phyloP scores from a whole-genome alignment of 2,329 filamentous ascomycete genomes.

The Bipolaris cookei region DNA sequence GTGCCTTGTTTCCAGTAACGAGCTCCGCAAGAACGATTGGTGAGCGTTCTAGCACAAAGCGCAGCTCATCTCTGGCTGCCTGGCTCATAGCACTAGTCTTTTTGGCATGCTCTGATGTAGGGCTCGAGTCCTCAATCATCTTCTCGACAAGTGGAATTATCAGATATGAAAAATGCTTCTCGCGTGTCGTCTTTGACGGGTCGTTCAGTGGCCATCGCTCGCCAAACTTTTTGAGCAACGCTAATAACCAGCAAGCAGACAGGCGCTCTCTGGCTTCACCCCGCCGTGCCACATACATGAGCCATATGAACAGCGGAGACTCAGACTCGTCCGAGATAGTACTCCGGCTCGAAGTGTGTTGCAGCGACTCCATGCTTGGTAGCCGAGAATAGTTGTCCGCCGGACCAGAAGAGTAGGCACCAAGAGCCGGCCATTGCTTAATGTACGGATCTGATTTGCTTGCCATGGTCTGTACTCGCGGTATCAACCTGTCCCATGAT shows the following conservation, averaged over 20 bases:
- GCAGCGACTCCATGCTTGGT: conserved; percentile 42
- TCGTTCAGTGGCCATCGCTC: conserved; percentile 48
- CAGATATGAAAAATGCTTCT: conserved; percentile 53
- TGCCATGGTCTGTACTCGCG: conserved; percentile 48
- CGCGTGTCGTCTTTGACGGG: conserved; percentile 47
- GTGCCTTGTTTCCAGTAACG: conserved; percentile 75
- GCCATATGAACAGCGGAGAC: conserved; percentile 57
- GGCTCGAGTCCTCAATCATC: conserved; percentile 52
- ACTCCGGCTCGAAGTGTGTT: conserved; percentile 35
- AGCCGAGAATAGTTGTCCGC: conserved; percentile 41
- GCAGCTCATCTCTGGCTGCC: conserved; percentile 52
- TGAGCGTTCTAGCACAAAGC: conserved; percentile 57
- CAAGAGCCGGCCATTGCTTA: conserved; percentile 54
- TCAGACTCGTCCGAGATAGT: conserved; percentile 52
- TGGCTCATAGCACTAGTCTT: conserved; percentile 46
- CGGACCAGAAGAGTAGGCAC: conserved; percentile 37
- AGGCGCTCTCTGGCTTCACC: conserved; percentile 51
- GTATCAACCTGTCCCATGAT: conserved; percentile 47
- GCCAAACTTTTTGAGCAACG: conserved; percentile 46
- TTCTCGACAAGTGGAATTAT: conserved; percentile 57
- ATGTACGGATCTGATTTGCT: conserved; percentile 50
- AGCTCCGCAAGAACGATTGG: conserved; percentile 79
- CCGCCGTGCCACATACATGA: conserved; percentile 54
- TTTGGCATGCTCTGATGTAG: conserved; percentile 32
- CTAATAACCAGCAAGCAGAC: conserved; percentile 50